Conservation (phyloP, 2,329 filamentous ascomycete species). For the Xylaria sp. region DNA sequence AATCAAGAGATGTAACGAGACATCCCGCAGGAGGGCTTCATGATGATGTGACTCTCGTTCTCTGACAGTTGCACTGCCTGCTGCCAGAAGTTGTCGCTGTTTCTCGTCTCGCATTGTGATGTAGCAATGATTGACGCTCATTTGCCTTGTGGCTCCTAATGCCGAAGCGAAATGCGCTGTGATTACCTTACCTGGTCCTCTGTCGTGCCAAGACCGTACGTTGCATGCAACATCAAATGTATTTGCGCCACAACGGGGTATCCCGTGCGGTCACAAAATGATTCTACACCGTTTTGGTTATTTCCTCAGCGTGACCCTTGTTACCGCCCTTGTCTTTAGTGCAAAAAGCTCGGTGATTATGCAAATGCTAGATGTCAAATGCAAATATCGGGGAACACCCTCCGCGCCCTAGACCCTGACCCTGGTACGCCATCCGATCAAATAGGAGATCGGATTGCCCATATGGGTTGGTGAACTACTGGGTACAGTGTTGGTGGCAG, state of each 20-base stretch:
- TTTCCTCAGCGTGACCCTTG: slow-evolving; percentile 7
- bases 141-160: slow-evolving; percentile 29
- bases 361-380: slow-evolving; percentile 23
- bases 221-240: slow-evolving; percentile 20
- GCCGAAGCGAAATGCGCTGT: slow-evolving; percentile 35
- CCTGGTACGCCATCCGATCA: slow-evolving; percentile 34
- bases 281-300: slow-evolving; percentile 1
- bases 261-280: slow-evolving; percentile 15
- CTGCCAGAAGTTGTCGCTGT: slow-evolving; percentile 1
- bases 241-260: slow-evolving; percentile 26
- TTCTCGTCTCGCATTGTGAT: slow-evolving; percentile 9
- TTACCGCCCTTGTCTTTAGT: slow-evolving; percentile 4
- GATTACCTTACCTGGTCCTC: slow-evolving; percentile 26
- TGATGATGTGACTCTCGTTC: slow-evolving; percentile 14
- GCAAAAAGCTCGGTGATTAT: slow-evolving; percentile 19
- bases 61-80: neutral
- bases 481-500: neutral
- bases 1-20: slow-evolving; percentile 1
- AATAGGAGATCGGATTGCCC: slow-evolving; percentile 7
- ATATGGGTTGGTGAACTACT: slow-evolving; percentile 27
- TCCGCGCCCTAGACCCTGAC: slow-evolving; percentile 41
- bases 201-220: slow-evolving; percentile 20
- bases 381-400: slow-evolving; percentile 45
- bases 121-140: slow-evolving; percentile 20
- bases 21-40: slow-evolving; percentile 7